Conservation (phyloP, 768 basidiomycete genomes). For the Boletus rex-veris region DNA sequence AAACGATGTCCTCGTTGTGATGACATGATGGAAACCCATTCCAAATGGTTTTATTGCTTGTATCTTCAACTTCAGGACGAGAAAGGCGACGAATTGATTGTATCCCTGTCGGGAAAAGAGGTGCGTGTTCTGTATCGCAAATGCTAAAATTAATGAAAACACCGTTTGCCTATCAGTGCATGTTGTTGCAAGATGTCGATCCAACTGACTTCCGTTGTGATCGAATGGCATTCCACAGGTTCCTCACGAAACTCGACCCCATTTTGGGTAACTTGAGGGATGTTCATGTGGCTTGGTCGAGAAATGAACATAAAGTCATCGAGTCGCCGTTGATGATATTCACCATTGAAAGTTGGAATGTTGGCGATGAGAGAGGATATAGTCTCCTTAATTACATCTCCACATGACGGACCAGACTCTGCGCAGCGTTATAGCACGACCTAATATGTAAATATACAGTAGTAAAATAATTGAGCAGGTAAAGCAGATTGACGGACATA, state of each 20-base stretch:
- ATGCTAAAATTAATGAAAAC: neutral
- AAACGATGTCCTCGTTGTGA: constrained; percentile 50
- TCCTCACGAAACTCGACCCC: constrained; percentile 41
- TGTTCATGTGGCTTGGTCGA: constrained; percentile 34
- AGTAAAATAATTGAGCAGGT: neutral
- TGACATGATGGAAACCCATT: constrained; percentile 50
- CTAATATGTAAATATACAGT: neutral
- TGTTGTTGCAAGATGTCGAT: constrained; percentile 42
- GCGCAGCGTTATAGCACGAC: neutral
- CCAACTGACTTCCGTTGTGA: constrained; percentile 45
- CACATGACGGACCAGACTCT: neutral
- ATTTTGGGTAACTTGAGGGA: constrained; percentile 47
- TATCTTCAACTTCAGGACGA: constrained; percentile 53
- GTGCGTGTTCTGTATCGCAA: constrained; percentile 23
- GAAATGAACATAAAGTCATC: constrained; percentile 17
- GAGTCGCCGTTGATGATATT: constrained; percentile 27
- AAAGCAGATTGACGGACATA: neutral
- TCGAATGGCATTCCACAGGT: constrained; percentile 31
- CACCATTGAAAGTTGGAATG: constrained; percentile 30
- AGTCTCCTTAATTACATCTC: constrained; percentile 20
- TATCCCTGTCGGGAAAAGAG: constrained; percentile 50
- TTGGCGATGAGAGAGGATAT: constrained; percentile 18
- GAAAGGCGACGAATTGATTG: constrained; percentile 37
- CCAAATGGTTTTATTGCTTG: constrained; percentile 46
- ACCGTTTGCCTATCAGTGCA: constrained; percentile 32